These are phyloP conservation scores for Closterium sp. DNA, from an alignment of 139 green algal species.

Conservation along the genomic window DNA sequence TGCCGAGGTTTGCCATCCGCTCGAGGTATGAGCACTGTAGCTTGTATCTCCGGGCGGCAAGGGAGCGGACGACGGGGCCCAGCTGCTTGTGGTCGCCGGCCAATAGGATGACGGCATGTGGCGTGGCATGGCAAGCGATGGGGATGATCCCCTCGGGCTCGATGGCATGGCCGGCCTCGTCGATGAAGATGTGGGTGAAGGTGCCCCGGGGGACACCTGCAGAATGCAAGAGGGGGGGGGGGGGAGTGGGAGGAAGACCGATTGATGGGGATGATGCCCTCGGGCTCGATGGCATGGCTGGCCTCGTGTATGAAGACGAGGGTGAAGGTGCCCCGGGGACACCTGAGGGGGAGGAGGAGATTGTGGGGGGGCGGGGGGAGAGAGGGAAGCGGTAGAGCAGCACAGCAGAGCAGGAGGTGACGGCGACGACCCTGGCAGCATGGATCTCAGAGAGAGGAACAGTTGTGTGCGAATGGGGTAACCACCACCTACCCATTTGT, in stretches of 20 bases:
- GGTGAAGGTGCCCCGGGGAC: not conserved
- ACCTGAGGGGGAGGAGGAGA: not conserved
- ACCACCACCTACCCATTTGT: too few relatives aligned
- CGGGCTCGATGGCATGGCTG: not conserved
- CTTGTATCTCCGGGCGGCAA: conserved; percentile 24
- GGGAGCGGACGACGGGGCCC: conserved; percentile 55
- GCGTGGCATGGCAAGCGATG: not conserved
- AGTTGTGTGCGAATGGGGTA: too few relatives aligned
- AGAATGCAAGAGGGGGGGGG: not conserved
- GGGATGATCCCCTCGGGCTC: conserved; percentile 34
- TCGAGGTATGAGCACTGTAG: conserved; percentile 71
- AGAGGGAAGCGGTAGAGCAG: not conserved
- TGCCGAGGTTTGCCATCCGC: conserved; percentile 48
- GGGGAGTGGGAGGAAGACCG: not conserved
- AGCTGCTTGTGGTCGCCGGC: conserved; percentile 76
- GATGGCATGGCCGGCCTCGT: conserved; percentile 47
- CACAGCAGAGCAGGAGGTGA: too few relatives aligned
- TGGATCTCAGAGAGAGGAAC: too few relatives aligned
- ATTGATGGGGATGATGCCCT: not conserved
- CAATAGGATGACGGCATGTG: conserved; percentile 53
- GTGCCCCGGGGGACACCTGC: not conserved
- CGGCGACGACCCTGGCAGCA: too few relatives aligned
- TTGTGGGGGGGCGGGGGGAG: not conserved
- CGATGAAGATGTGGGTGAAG: conserved; percentile 61
- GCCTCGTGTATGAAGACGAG: not conserved